These are phyloP conservation scores for Pythium brassicae DNA, from an alignment of 352 stramenopile species.

Conservation along the genomic window DNA sequence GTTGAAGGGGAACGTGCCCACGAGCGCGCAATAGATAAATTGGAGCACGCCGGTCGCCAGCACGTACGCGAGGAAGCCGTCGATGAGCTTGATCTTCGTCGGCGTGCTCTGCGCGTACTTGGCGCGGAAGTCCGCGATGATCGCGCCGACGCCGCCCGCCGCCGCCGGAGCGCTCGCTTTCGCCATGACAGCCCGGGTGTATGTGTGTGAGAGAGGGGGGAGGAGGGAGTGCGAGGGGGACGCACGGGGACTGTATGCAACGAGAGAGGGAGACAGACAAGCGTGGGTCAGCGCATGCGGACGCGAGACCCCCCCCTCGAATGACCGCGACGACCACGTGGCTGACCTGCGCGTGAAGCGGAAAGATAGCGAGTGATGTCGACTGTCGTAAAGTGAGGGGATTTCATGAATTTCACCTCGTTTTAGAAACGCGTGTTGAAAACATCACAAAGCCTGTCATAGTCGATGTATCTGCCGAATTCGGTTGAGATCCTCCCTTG, in stretches of 20 bases:
- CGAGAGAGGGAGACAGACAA: too few relatives aligned
- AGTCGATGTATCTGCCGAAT: too few relatives aligned
- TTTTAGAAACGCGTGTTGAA: too few relatives aligned
- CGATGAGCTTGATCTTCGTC: constrained; percentile 89
- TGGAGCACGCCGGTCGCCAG: constrained; percentile 84
- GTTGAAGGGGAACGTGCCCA: constrained; percentile 91
- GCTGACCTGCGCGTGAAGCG: too few relatives aligned
- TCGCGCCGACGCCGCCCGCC: constrained; percentile 32
- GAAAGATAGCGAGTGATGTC: too few relatives aligned
- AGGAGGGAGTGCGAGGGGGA: not conserved
- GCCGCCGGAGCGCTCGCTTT: constrained; percentile 32
- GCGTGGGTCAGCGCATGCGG: too few relatives aligned
- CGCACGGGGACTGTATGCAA: not conserved
- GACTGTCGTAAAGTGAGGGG: too few relatives aligned
- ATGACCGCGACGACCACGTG: too few relatives aligned
- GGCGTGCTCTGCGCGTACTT: constrained; percentile 84
- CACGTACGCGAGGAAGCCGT: constrained; percentile 89
- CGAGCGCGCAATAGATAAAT: constrained; percentile 89
- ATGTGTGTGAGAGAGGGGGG: not conserved
- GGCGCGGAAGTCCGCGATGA: constrained; percentile 56
- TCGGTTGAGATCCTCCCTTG: too few relatives aligned
- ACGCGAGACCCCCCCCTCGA: not conserved
- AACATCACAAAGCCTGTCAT: too few relatives aligned
- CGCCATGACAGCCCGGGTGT: constrained; percentile 1
- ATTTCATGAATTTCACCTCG: too few relatives aligned